Evolutionary conservation across 2,329 filamentous ascomycete genomes (phyloP).

Genomic region (Talaromyces sp.): DNA sequence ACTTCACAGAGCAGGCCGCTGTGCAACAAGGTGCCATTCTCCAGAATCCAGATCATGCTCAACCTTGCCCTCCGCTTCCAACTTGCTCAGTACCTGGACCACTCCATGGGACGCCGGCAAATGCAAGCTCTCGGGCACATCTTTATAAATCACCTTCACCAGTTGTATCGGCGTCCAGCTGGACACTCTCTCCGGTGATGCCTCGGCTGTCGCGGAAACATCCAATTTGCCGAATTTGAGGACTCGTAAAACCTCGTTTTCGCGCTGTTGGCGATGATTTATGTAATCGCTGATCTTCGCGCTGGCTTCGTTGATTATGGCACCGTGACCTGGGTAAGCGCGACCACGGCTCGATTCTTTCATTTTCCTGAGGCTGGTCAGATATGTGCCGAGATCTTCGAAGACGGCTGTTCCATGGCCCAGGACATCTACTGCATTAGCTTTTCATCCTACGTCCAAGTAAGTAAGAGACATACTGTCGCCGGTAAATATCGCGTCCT

Average conservation of each 20-base stretch:
- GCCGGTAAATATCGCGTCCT: slow-evolving; percentile 80
- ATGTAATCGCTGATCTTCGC: slow-evolving; percentile 79
- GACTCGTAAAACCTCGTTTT: slow-evolving; percentile 69
- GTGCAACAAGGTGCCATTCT: slow-evolving; percentile 29
- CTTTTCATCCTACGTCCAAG: background rate
- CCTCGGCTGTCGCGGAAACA: slow-evolving; percentile 29
- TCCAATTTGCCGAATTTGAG: slow-evolving; percentile 47
- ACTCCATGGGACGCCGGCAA: slow-evolving; percentile 72
- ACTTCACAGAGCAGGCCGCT: slow-evolving; percentile 30
- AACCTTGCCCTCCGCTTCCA: slow-evolving; percentile 69
- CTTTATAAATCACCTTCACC: slow-evolving; percentile 81
- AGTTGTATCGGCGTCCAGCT: slow-evolving; percentile 71
- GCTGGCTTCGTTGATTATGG: slow-evolving; percentile 68
- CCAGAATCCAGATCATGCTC: slow-evolving; percentile 30
- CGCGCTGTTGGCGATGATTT: slow-evolving; percentile 70
- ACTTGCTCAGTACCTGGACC: slow-evolving; percentile 72
- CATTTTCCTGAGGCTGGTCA: slow-evolving; percentile 68
- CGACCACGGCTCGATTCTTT: slow-evolving; percentile 54
- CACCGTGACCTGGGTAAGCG: slow-evolving; percentile 85
- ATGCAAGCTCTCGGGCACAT: slow-evolving; percentile 72
- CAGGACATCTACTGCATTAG: slow-evolving; percentile 56
- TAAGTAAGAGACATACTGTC: slow-evolving; percentile 55
- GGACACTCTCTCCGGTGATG: slow-evolving; percentile 29
- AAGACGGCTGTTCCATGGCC: slow-evolving; percentile 85
- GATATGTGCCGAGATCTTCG: slow-evolving; percentile 68